phyloP scores from a whole-genome alignment of 768 basidiomycete genomes.

The Lentinula raphanica region DNA sequence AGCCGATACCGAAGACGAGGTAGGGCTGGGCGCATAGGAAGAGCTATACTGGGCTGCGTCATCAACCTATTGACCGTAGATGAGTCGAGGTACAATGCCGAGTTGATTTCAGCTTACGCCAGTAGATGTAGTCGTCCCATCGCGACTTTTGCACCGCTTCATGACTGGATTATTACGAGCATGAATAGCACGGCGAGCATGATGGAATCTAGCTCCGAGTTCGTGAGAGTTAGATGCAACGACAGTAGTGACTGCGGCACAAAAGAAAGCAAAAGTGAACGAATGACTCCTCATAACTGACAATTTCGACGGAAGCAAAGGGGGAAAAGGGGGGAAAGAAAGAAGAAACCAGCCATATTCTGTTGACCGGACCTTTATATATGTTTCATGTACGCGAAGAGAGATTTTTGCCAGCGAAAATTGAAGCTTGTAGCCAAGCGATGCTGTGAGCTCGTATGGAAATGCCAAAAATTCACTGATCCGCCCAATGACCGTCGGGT shows the following conservation, averaged over 20 bases:
- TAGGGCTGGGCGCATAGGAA: background rate
- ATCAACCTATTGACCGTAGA: background rate
- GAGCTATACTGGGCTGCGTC: background rate
- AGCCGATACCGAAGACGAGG: background rate
- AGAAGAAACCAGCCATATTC: background rate
- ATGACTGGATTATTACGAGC: background rate
- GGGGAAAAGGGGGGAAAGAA: constrained; percentile 17
- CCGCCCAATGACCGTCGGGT: background rate
- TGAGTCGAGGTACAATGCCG: background rate
- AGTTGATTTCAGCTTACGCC: background rate
- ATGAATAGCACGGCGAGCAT: constrained; percentile 17
- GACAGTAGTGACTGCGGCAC: constrained; percentile 18
- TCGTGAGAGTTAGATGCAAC: constrained; percentile 21
- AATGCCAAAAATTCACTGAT: too few species aligned
- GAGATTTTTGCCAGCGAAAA: background rate
- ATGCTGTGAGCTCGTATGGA: background rate
- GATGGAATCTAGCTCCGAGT: constrained; percentile 24
- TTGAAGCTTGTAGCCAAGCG: too few species aligned
- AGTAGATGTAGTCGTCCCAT: background rate
- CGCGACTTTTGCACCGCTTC: constrained; percentile 3
- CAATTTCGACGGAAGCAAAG: background rate
- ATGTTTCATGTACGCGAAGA: background rate
- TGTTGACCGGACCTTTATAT: background rate
- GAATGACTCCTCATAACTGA: constrained; percentile 38
- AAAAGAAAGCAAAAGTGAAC: constrained; percentile 33